Conservation (phyloP, 495 filamentous ascomycete genomes). For the Aspergillus sclerotioniger region DNA sequence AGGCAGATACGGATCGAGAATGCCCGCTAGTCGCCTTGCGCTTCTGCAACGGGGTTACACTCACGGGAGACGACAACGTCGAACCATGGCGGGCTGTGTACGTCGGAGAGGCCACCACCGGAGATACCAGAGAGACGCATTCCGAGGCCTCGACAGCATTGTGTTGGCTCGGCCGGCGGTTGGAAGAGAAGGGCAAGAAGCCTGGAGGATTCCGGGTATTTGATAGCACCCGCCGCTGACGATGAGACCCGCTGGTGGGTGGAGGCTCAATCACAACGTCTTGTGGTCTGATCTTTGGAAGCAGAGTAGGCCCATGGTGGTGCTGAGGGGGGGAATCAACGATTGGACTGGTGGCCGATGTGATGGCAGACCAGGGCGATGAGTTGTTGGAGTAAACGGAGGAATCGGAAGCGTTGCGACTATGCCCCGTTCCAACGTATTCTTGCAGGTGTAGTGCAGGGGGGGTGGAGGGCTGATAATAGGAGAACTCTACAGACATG, state of each 20-base stretch:
- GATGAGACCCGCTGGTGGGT: constrained; percentile 38
- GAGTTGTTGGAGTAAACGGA: constrained; percentile 64
- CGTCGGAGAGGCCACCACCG: constrained; percentile 45
- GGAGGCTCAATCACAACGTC: constrained; percentile 70
- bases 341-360: constrained; percentile 68
- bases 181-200: constrained; percentile 41
- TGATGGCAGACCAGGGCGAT: constrained; percentile 75
- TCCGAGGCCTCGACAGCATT: constrained; percentile 61
- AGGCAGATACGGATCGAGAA: constrained; percentile 63
- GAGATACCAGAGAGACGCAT: constrained; percentile 52
- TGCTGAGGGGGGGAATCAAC: constrained; percentile 66
- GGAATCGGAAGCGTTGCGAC: constrained; percentile 45
- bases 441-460: constrained; percentile 35
- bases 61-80: constrained; percentile 61
- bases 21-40: constrained; percentile 47
- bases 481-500: constrained; percentile 48
- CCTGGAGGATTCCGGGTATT: constrained; percentile 52
- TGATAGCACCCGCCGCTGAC: constrained; percentile 56
- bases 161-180: constrained; percentile 47
- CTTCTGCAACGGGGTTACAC: constrained; percentile 50
- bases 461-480: constrained; percentile 49
- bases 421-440: constrained; percentile 34
- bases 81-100: constrained; percentile 36
- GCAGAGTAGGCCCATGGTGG: constrained; percentile 74
- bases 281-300: constrained; percentile 84